phyloP scores from a whole-genome alignment of 148 eudicot species.

The Polygonum aviculare region DNA sequence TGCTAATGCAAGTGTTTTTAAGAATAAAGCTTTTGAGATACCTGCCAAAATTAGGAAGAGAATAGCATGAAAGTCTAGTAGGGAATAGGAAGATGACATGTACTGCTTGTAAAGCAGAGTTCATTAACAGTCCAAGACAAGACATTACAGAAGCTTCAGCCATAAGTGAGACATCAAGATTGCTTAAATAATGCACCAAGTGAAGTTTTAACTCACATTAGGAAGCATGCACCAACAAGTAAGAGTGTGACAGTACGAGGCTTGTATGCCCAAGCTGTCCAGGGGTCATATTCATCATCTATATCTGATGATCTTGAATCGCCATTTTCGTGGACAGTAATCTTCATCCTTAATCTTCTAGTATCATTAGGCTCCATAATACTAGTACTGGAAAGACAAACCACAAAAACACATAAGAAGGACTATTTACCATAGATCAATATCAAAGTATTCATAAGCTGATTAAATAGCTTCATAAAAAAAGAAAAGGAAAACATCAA shows the following conservation, averaged over 20 bases:
- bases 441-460: not conserved
- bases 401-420: not conserved
- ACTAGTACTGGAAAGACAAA: not conserved
- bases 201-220: conserved; percentile 58
- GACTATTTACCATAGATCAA: not conserved
- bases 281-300: conserved; percentile 85
- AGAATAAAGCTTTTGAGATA: not conserved
- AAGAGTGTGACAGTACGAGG: conserved; percentile 85
- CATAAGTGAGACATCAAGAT: not conserved
- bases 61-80: not conserved
- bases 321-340: conserved; percentile 44
- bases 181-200: not conserved
- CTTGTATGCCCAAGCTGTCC: conserved; percentile 98
- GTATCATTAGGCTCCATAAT: conserved; percentile 50
- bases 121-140: not conserved
- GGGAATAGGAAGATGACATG: not conserved
- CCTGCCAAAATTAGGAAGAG: not conserved
- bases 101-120: not conserved
- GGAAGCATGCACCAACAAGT: conserved; percentile 83
- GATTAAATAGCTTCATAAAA: not conserved
- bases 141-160: not conserved
- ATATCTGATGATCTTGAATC: conserved; percentile 26
- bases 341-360: conserved; percentile 28
- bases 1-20: not conserved
- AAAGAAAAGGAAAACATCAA: not conserved